Conservation (phyloP, 305 asterid genomes). For the Plantago lanceolata region DNA sequence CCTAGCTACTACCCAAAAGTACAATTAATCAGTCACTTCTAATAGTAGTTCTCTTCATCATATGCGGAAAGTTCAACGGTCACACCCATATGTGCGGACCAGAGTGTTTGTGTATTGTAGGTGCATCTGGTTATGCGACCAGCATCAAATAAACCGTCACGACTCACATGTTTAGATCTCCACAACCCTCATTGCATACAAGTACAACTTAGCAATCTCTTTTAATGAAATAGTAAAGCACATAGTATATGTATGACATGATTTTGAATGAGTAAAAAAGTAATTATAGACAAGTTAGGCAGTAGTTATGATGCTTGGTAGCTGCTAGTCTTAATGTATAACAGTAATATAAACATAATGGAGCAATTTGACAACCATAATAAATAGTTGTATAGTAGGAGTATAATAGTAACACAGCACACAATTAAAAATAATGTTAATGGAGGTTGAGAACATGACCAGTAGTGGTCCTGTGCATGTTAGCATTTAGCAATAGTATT, state of each 20-base stretch:
- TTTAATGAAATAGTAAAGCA: not conserved
- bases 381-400: no score
- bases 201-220: no score
- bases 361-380: slow-evolving; percentile 8
- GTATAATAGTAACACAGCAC: not conserved
- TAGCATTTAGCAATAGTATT: not conserved
- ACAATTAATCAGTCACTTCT: not conserved
- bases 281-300: no score
- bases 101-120: no score
- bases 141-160: no score
- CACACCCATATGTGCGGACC: no score
- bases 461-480: slow-evolving; percentile 14
- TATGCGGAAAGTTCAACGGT: no score
- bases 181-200: no score
- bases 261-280: no score
- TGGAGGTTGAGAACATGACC: slow-evolving; percentile 2
- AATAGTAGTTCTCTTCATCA: no score
- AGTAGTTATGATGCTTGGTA: slow-evolving; percentile 4
- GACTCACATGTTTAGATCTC: no score
- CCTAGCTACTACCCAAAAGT: not conserved
- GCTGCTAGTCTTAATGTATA: not conserved
- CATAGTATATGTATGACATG: not conserved
- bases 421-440: slow-evolving; percentile 7
- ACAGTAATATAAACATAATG: slow-evolving; percentile 9
- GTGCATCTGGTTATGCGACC: no score